Percentiles rank a stretch among this genome's conserved stretches.
Evolutionary conservation across 139 green algal species (phyloP).

Genomic region (Tetradesmus lagerheimii): DNA sequence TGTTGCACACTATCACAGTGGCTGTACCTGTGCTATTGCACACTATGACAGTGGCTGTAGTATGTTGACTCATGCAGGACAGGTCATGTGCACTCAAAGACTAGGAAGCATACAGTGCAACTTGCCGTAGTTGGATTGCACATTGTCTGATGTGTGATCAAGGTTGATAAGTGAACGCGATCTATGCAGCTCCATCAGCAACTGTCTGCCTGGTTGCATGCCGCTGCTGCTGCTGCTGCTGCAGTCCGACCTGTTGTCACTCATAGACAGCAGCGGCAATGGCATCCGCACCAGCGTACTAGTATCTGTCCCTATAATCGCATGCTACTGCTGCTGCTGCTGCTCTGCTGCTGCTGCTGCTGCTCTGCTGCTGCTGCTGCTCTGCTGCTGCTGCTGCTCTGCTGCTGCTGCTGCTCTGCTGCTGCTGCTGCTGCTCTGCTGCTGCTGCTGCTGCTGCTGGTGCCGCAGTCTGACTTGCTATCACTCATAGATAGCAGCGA

Average conservation of each 20-base stretch:
- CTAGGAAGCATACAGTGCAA: no score
- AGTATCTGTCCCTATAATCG: neutral
- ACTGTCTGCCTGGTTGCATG: neutral
- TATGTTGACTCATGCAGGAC: no score
- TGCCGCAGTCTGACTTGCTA: constrained; percentile 22
- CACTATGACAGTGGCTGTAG: no score
- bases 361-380: neutral
- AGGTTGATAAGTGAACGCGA: no score
- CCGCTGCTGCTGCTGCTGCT: neutral
- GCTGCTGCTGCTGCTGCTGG: neutral
- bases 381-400: neutral
- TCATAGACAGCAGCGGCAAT: constrained; percentile 15
- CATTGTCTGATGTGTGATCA: no score
- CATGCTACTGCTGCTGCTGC: neutral
- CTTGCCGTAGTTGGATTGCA: no score
- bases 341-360: neutral
- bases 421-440: no score
- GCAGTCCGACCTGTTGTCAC: constrained; percentile 17
- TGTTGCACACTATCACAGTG: no score
- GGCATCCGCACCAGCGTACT: constrained; percentile 8
- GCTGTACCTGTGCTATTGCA: no score
- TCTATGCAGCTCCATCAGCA: no score
- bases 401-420: neutral
- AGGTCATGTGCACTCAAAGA: no score
- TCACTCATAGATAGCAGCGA: constrained; percentile 9